phyloP scores from a whole-genome alignment of 1,139 yeast species.

The Scheffersomyces illinoinensis region DNA sequence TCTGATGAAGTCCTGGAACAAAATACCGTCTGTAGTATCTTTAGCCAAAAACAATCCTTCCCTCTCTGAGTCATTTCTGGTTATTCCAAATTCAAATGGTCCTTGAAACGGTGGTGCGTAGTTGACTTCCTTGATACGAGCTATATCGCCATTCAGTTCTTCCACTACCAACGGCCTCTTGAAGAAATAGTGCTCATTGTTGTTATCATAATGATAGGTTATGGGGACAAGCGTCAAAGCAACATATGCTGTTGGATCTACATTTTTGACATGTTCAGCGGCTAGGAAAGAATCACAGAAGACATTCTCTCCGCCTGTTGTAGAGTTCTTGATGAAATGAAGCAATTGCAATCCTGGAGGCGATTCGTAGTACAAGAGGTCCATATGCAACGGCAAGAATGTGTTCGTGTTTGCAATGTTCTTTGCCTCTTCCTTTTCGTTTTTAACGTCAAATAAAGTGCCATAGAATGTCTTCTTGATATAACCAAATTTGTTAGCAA shows the following conservation, averaged over 20 bases:
- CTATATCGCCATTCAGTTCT: slow-evolving; percentile 29
- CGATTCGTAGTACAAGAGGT: slow-evolving; percentile 73
- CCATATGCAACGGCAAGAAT: slow-evolving; percentile 79
- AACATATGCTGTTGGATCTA: slow-evolving; percentile 63
- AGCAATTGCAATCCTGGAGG: slow-evolving; percentile 82
- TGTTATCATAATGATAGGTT: slow-evolving; percentile 69
- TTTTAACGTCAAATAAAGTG: slow-evolving; percentile 67
- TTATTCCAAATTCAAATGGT: slow-evolving; percentile 62
- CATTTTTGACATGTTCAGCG: slow-evolving; percentile 52
- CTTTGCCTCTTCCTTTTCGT: slow-evolving; percentile 56
- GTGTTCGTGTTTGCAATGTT: slow-evolving; percentile 73
- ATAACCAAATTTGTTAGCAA: slow-evolving; percentile 69
- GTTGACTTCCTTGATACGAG: slow-evolving; percentile 57
- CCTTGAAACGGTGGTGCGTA: slow-evolving; percentile 89
- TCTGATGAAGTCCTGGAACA: slow-evolving; percentile 55
- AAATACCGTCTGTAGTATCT: slow-evolving; percentile 7
- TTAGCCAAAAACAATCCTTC: neutral
- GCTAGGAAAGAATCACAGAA: slow-evolving; percentile 79
- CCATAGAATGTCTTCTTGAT: slow-evolving; percentile 77
- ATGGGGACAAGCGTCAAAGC: slow-evolving; percentile 67
- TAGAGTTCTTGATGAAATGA: slow-evolving; percentile 64
- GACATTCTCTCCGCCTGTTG: slow-evolving; percentile 69
- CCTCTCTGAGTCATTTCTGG: slow-evolving; percentile 24
- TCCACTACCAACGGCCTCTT: slow-evolving; percentile 69
- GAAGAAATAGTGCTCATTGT: slow-evolving; percentile 63